A percentile compares a stretch with the other conserved stretches of the same genome.
Conservation (phyloP, 169 alveolate genomes). For the Cryptosporidium bovis region DNA sequence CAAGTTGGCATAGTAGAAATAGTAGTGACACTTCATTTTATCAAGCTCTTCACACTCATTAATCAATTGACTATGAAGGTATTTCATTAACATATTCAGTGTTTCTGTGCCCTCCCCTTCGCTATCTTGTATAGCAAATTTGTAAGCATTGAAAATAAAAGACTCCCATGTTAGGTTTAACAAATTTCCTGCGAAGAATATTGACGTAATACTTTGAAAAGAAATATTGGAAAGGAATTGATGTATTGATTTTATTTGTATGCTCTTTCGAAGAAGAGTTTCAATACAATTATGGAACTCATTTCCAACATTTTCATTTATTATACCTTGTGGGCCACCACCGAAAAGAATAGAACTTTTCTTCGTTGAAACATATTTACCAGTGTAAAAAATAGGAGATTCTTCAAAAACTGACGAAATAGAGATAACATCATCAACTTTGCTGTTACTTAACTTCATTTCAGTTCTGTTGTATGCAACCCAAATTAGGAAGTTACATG, state of each 20-base stretch:
- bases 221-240: too few relatives aligned
- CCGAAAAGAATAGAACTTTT: not conserved
- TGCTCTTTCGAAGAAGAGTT: too few relatives aligned
- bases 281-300: too few relatives aligned
- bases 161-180: constrained; percentile 9
- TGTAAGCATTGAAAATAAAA: constrained; percentile 9
- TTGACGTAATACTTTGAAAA: not conserved
- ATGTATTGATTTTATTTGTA: too few relatives aligned
- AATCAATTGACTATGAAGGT: constrained; percentile 10
- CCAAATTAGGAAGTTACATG: constrained; percentile 27
- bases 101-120: not conserved
- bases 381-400: constrained; percentile 8
- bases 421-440: not conserved
- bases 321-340: not conserved
- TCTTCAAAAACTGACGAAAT: not conserved
- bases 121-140: not conserved
- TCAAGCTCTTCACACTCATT: constrained; percentile 2
- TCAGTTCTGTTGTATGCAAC: not conserved
- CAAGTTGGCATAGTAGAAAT: not conserved
- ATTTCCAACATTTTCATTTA: too few relatives aligned
- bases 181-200: not conserved
- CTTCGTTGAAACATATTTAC: constrained; percentile 17
- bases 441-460: not conserved
- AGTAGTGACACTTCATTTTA: not conserved
- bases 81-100: not conserved